phyloP scores from a whole-genome alignment of 306 rosid species.

The Vigna trinervia region DNA sequence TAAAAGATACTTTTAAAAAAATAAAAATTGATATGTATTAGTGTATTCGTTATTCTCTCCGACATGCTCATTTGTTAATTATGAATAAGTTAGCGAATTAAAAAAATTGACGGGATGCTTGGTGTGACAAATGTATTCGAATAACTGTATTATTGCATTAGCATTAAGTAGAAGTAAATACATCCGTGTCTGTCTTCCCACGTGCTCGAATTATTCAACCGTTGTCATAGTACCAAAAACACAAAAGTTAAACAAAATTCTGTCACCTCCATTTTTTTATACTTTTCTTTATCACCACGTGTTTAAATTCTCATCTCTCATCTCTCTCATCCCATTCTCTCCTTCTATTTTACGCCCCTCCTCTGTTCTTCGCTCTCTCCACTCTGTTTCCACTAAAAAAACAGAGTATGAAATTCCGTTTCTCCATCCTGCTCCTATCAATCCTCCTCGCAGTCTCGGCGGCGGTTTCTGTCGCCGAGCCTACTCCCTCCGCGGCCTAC shows the following conservation, averaged over 20 bases:
- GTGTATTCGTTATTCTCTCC: no score
- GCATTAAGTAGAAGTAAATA: neutral
- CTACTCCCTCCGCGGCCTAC: conserved; percentile 40
- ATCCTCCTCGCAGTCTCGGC: neutral
- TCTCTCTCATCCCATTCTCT: conserved; percentile 1
- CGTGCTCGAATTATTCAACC: conserved; percentile 48
- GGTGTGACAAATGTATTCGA: neutral
- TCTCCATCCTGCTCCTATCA: conserved; percentile 5
- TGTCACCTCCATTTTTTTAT: neutral
- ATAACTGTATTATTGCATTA: neutral
- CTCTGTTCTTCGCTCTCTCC: neutral
- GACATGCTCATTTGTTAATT: no score
- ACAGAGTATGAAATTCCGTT: conserved; percentile 45
- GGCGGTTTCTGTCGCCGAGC: neutral
- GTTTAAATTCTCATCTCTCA: conserved; percentile 39
- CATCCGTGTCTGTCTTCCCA: conserved; percentile 25
- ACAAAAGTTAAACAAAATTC: neutral
- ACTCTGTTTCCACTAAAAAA: neutral
- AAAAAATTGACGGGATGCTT: neutral
- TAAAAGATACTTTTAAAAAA: no score
- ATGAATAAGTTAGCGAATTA: neutral
- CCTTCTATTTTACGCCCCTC: conserved; percentile 7
- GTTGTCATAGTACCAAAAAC: neutral
- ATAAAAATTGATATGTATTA: no score
- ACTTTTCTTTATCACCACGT: conserved; percentile 44